Conservation (phyloP, 768 basidiomycete species). For the Suillus ampliporus region DNA sequence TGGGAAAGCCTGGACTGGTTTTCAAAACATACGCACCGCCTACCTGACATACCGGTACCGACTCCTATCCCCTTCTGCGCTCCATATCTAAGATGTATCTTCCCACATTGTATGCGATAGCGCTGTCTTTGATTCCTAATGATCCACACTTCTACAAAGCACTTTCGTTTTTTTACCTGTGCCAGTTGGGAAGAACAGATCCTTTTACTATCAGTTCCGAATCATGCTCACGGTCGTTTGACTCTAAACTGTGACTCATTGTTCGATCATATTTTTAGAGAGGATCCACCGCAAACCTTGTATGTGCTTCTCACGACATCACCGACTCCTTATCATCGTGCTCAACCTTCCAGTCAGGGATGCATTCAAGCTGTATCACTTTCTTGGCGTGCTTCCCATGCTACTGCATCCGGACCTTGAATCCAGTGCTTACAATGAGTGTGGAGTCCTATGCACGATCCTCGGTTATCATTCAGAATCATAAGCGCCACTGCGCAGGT, state of each 20-base stretch:
- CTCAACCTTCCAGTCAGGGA: neutral
- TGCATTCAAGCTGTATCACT: too few species aligned
- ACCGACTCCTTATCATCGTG: neutral
- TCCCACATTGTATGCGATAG: neutral
- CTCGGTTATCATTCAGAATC: neutral
- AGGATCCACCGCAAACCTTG: neutral
- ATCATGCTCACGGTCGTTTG: neutral
- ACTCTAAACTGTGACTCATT: neutral
- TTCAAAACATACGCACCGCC: neutral
- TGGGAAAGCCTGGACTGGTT: neutral
- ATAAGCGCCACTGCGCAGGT: neutral
- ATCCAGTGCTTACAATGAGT: neutral
- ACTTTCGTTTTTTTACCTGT: neutral
- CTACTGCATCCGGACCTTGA: neutral
- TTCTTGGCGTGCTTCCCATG: neutral
- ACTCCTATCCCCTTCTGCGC: neutral
- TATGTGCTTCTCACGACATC: constrained; percentile 3
- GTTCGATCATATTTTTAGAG: neutral
- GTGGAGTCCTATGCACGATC: neutral
- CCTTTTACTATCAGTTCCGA: neutral
- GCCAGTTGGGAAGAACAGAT: neutral
- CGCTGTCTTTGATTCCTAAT: neutral
- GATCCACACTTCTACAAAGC: neutral
- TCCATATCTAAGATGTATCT: neutral
- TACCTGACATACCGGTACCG: neutral